Conservation (phyloP, 1,139 yeast genomes). For the Hyphopichia khmerensis region DNA sequence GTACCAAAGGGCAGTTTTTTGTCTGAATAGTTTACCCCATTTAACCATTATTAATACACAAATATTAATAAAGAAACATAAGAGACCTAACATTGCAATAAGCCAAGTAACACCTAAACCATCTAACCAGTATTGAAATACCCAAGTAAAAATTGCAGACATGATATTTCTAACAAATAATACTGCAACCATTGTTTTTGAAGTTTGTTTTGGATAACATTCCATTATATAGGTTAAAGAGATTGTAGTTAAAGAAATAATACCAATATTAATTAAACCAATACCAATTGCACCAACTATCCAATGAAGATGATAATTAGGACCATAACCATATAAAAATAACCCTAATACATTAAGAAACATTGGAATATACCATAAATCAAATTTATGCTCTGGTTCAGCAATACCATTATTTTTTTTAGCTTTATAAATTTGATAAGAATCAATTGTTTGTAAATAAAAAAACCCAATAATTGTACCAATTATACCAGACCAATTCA, state of each 20-base stretch:
- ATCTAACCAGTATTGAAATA: slow-evolving; percentile 43
- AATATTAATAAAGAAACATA: slow-evolving; percentile 2
- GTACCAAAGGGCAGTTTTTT: slow-evolving; percentile 1
- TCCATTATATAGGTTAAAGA: slow-evolving; percentile 6
- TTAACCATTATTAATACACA: neutral
- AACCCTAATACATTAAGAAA: slow-evolving; percentile 5
- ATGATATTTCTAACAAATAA: slow-evolving; percentile 7
- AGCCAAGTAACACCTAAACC: slow-evolving; percentile 3
- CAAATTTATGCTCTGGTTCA: slow-evolving; percentile 7
- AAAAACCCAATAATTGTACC: slow-evolving; percentile 4
- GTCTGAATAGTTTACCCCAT: slow-evolving; percentile 1
- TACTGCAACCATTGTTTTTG: slow-evolving; percentile 6
- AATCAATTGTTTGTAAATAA: slow-evolving; percentile 1
- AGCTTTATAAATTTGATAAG: slow-evolving; percentile 2
- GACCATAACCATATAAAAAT: slow-evolving; percentile 6
- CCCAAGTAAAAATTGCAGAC: slow-evolving; percentile 35
- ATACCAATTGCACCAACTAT: slow-evolving; percentile 4
- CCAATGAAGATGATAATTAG: slow-evolving; percentile 5
- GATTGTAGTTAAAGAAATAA: neutral
- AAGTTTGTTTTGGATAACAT: slow-evolving; percentile 6
- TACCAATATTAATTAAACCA: slow-evolving; percentile 2
- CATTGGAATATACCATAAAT: slow-evolving; percentile 1
- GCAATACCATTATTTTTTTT: slow-evolving; percentile 5
- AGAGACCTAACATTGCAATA: slow-evolving; percentile 3
- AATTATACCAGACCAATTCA: slow-evolving; percentile 4